Evolutionary conservation across 768 basidiomycete genomes (phyloP), one percentile per base, ranked within the genome.

Genomic region (Dacryopinax primogenitus): DNA sequence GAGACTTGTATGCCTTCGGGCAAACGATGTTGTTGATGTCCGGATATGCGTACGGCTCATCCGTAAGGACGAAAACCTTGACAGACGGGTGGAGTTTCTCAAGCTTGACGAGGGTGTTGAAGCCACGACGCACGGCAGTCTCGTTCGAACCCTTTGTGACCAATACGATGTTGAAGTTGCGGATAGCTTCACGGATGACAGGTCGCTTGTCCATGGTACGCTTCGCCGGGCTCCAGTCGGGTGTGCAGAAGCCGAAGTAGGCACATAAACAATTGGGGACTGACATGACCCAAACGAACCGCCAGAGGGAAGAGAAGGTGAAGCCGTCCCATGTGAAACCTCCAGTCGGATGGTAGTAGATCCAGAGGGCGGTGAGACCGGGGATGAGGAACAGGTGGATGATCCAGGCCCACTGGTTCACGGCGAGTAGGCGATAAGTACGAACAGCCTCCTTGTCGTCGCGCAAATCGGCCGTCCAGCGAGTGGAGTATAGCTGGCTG

Each of bases 111-210:
- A 73, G 68, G 68, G 71, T 71, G 70, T 70, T 68, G 71, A 72
- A 73, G 47, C 72, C 72, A 26, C 72, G 68, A 26, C 72, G 70
- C 51, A 73, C 72, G 66, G 72, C 71, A 9, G 67, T 51, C 63
- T 73, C 72, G 68, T 73, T 73, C 15, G 72, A 73, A 21, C 72
- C 72, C 67, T 73, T 73, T 58, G 72, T 73, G 66, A 73, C 72
- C 67, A 73, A 70, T 41, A 72, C 68, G 69, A 73, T 67, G 71
- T 71, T 72, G 70, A 73, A 73, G 68, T 73, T 73, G 66, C 72
- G 69, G 64, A 73, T 73, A 65, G 71, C 68, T 58, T 73, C 72
- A 63, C 72, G 71, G 68, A 66, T 63, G 45, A 72, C 71, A 9
- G 69, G 68, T 64, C 70, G 71, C 69, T 70, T 69, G 64, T 72